These are phyloP conservation scores for Sequoia sempervirens DNA, from an alignment of 75 land plant genomes.

Conservation along the genomic window DNA sequence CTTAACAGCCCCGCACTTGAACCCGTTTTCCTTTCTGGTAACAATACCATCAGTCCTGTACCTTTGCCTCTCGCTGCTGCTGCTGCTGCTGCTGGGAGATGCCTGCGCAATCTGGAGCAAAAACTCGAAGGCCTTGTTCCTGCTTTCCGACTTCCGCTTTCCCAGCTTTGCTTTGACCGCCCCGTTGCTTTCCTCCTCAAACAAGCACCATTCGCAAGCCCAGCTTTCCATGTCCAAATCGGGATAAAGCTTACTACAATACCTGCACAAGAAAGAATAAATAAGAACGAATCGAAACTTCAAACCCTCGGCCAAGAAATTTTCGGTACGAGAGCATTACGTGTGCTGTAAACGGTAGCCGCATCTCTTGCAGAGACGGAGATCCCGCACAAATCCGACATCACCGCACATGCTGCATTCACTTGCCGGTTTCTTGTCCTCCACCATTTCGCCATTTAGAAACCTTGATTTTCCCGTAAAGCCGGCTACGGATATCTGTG, in stretches of 20 bases:
- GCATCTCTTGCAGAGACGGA: constrained; percentile 22
- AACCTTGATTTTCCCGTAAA: not conserved
- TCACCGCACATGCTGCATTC: constrained; percentile 46
- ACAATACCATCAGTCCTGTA: not conserved
- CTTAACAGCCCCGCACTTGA: not conserved
- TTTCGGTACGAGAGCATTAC: constrained; percentile 7
- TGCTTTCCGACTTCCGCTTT: constrained; percentile 3
- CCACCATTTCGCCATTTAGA: not conserved
- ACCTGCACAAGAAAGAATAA: constrained; percentile 15
- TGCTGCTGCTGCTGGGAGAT: not conserved
- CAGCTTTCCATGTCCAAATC: constrained; percentile 22
- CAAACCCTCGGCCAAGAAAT: not conserved
- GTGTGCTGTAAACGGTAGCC: constrained; percentile 35
- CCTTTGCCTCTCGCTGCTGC: not conserved
- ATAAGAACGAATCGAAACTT: not conserved
- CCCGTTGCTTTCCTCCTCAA: constrained; percentile 7
- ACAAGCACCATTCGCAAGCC: constrained; percentile 42
- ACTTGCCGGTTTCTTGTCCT: not conserved
- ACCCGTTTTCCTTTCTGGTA: not conserved
- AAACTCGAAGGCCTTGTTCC: constrained; percentile 6
- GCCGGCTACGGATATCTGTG: not conserved
- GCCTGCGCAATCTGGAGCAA: constrained; percentile 10
- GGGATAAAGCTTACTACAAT: constrained; percentile 29
- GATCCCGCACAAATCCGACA: constrained; percentile 27
- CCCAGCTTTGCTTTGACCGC: not conserved